These are phyloP conservation scores for Cicer judaicum DNA, from an alignment of 306 rosid species.

Conservation along the genomic window DNA sequence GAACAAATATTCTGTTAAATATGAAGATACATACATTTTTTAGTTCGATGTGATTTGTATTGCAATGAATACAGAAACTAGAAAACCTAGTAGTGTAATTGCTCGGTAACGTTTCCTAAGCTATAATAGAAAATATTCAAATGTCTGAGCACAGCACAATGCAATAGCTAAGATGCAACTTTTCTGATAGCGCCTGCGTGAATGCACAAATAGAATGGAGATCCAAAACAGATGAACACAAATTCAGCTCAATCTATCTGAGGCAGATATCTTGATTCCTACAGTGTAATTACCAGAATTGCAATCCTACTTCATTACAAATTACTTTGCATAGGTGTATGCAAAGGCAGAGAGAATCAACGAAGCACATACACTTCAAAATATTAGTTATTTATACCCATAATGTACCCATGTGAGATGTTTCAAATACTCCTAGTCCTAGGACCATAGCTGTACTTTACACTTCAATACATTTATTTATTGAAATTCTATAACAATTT, in stretches of 20 bases:
- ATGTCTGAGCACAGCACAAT: not conserved
- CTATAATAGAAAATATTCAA: conserved; percentile 14
- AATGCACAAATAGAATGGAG: not conserved
- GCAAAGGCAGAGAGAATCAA: conserved; percentile 2
- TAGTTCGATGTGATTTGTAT: not conserved
- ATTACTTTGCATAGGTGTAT: not conserved
- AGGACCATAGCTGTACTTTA: not conserved
- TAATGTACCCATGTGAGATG: not conserved
- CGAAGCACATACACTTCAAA: not conserved
- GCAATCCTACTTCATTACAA: conserved; percentile 18
- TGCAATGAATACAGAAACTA: conserved; percentile 8
- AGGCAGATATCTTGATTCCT: conserved; percentile 20
- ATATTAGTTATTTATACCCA: not conserved
- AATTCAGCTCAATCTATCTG: conserved; percentile 31
- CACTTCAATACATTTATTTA: not conserved
- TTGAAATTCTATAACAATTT: not conserved
- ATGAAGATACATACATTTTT: not conserved
- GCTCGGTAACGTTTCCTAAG: not conserved
- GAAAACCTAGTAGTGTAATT: conserved; percentile 6
- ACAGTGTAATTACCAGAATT: not conserved
- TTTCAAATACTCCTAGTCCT: not conserved
- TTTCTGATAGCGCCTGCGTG: not conserved
- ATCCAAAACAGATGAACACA: conserved; percentile 2
- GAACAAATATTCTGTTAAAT: conserved; percentile 7
- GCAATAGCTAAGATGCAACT: conserved; percentile 11